Evolutionary conservation across 306 rosid species (phyloP).

Genomic region (Quercus mongolica): DNA sequence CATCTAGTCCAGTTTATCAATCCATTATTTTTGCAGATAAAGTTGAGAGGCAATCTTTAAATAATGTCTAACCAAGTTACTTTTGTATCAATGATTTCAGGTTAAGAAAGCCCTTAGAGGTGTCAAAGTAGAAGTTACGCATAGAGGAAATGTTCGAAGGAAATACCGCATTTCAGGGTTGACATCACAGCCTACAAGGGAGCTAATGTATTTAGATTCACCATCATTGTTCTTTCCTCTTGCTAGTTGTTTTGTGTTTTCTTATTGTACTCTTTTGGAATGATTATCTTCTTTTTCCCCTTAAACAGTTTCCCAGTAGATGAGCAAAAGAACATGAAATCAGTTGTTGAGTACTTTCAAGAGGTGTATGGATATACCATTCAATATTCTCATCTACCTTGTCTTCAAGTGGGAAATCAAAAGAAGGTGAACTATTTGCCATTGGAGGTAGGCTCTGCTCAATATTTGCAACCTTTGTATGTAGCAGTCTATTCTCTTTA

Average conservation of each 20-base stretch:
- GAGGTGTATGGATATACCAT: conserved; percentile 47
- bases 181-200: conserved; percentile 48
- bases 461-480: not conserved
- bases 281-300: not conserved
- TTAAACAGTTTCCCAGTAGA: conserved; percentile 40
- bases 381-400: conserved; percentile 41
- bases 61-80: conserved; percentile 10
- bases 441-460: conserved; percentile 34
- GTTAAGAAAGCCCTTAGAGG: conserved; percentile 50
- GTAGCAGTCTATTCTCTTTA: not conserved
- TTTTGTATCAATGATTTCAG: conserved; percentile 24
- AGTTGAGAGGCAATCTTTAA: not conserved
- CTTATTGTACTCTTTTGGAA: not conserved
- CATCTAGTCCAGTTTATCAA: not conserved
- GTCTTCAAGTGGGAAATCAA: conserved; percentile 50
- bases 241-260: not conserved
- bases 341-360: conserved; percentile 47
- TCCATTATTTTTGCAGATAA: not conserved
- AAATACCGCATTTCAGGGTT: conserved; percentile 45
- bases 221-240: conserved; percentile 1
- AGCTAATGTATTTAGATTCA: conserved; percentile 28
- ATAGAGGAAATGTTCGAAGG: conserved; percentile 43
- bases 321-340: conserved; percentile 52
- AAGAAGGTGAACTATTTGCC: conserved; percentile 49
- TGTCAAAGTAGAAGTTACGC: conserved; percentile 52